Percentiles rank a stretch among this genome's conserved stretches.
phyloP scores from a whole-genome alignment of 495 filamentous ascomycete genomes.

The Niebla homalea region DNA sequence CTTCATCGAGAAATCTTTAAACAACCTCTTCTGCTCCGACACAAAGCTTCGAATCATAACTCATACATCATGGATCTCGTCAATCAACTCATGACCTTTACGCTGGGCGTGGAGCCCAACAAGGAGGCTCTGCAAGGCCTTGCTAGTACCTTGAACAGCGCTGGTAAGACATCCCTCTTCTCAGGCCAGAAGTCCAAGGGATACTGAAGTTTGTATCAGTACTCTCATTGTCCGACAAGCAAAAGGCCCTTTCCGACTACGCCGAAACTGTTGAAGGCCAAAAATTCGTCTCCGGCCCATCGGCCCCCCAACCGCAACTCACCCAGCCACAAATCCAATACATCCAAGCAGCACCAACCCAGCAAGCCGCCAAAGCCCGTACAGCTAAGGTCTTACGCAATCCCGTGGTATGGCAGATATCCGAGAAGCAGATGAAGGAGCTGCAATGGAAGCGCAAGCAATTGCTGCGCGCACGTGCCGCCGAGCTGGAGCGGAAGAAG shows the following conservation, averaged over 20 bases:
- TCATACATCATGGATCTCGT: conserved; percentile 9
- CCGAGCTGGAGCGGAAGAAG: conserved; percentile 12
- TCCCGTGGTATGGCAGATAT: conserved; percentile 15
- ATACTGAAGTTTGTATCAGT: conserved; percentile 3
- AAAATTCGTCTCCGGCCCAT: conserved; percentile 11
- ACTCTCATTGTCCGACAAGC: conserved; percentile 7
- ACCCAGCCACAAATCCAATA: conserved; percentile 17
- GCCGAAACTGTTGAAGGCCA: conserved; percentile 13
- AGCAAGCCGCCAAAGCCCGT: conserved; percentile 10
- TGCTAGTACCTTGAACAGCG: conserved; percentile 10
- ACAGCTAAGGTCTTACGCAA: conserved; percentile 9
- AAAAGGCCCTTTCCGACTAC: conserved; percentile 9
- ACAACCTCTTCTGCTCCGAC: too few species aligned
- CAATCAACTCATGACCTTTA: conserved; percentile 11
- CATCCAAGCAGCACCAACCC: conserved; percentile 14
- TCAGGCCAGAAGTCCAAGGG: not conserved
- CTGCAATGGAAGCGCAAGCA: conserved; percentile 16
- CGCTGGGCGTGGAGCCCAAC: conserved; percentile 15
- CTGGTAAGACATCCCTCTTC: conserved; percentile 4
- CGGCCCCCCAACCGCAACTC: conserved; percentile 9
- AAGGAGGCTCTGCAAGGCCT: conserved; percentile 10
- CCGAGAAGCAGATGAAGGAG: conserved; percentile 13
- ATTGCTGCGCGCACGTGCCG: conserved; percentile 13
- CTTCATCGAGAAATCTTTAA: too few species aligned
- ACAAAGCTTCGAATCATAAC: too few species aligned